Percentiles rank a stretch among this genome's conserved stretches.
Conservation (phyloP, 345 rosid species). For the Moricandia moricandioides region DNA sequence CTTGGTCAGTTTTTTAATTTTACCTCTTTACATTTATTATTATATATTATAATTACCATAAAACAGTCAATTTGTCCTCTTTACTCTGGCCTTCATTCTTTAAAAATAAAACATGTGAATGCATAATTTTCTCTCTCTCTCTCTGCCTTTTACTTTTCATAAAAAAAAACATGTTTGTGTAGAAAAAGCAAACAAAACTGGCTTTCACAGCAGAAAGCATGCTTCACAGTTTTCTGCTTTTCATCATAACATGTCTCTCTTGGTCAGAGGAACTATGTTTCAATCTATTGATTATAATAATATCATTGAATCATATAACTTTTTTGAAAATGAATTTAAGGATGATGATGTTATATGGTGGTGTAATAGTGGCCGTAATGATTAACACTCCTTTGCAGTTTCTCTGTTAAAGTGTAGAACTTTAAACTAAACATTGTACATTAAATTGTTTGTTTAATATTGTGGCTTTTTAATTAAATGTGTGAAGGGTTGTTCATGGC, state of each 20-base stretch:
- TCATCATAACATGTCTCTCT: conserved; percentile 33
- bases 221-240: conserved; percentile 32
- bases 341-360: conserved; percentile 9
- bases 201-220: conserved; percentile 33
- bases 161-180: conserved; percentile 28
- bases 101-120: conserved; percentile 18
- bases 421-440: neutral
- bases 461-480: neutral
- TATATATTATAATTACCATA: conserved; percentile 3
- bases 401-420: neutral
- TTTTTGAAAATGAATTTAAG: conserved; percentile 4
- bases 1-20: conserved; percentile 72
- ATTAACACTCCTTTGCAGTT: conserved; percentile 22
- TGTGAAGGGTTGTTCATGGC: conserved; percentile 95
- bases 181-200: conserved; percentile 34
- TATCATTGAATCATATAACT: neutral
- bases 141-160: neutral
- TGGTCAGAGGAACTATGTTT: conserved; percentile 12
- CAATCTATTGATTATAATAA: neutral
- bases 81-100: conserved; percentile 24
- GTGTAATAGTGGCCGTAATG: conserved; percentile 16
- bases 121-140: conserved; percentile 20
- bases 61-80: conserved; percentile 29
- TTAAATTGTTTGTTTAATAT: neutral
- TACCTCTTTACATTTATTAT: conserved; percentile 19